Evolutionary conservation across 306 rosid species (phyloP), one percentile per base, ranked within the genome.

Genomic region (Heteromeles arbutifolia): DNA sequence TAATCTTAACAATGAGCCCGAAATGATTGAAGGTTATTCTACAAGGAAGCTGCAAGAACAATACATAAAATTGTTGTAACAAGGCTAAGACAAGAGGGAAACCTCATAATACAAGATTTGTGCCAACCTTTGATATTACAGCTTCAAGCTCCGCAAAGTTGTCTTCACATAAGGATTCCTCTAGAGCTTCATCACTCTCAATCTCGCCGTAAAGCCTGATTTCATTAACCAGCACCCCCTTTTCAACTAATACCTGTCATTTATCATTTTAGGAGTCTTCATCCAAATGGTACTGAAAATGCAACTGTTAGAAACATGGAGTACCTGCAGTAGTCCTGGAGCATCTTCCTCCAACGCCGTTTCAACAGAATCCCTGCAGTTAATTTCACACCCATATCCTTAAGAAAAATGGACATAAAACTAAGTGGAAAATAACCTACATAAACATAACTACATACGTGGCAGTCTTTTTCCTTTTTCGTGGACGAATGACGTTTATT

Each of bases 291-390:
- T 69, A 66, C 53, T 79, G 56, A 56, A 62, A 75, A 69, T 65
- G 76, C 73, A 88, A 69, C 67, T 66, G 48, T 53, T 78, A 61
- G 45, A 74, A 83, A 78, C 71, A 43, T 67, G 69, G 76, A 74
- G 56, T 84, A 91, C 98, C 97, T 88, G 88, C 81, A 94, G 82
- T 22, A 94, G 98, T 75, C 98, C 98, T 67, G 98, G 98, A 74
- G 95, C 98, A 87, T 91, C 98, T 83, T 94, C 98, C 83, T 91
- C 96, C 53, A 94, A 79, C 26, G 96, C 97, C 54, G 91, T 84
- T 85, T 91, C 78, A 86, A 91, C 69, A 13, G 96, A 91, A 83
- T 91, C 92, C 81, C 98, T 94, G 88, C 83, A 90, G 82, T 72
- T 19, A 50, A 44, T 67, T 72, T 72, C 50, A 26, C 64, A 78